These are phyloP conservation scores for Straminergon stramineum DNA, from an alignment of 225 moss, liverwort and hornwort genomes.

Conservation along the genomic window DNA sequence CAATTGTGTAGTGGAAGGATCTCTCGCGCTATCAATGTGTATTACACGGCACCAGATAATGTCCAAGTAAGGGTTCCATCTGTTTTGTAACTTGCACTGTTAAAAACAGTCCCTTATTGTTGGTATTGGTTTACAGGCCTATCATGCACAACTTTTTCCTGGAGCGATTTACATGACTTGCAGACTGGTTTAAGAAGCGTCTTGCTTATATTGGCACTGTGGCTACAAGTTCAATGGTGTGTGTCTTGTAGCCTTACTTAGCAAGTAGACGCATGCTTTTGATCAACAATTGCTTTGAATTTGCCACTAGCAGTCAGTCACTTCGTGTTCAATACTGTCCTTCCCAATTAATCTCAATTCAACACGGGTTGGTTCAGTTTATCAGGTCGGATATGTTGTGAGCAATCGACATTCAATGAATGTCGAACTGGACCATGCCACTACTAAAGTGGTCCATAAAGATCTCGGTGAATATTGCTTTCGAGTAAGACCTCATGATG, in stretches of 20 bases:
- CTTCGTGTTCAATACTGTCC: background rate
- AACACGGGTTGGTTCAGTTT: no score
- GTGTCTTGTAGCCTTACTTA: background rate
- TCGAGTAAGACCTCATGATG: conserved; percentile 97
- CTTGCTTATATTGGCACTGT: conserved; percentile 95
- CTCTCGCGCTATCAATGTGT: background rate
- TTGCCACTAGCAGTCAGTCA: background rate
- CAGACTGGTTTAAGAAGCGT: conserved; percentile 95
- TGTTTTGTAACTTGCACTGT: background rate
- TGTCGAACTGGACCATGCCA: conserved; percentile 76
- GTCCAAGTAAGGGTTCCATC: background rate
- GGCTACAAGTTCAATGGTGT: conserved; percentile 96
- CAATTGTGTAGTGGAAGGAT: background rate
- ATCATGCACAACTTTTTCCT: conserved; percentile 96
- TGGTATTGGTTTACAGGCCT: conserved; percentile 44
- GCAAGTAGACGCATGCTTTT: background rate
- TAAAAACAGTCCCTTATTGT: background rate
- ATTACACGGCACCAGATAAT: background rate
- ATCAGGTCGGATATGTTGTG: conserved; percentile 91
- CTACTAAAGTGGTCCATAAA: conserved; percentile 93
- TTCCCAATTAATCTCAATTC: no score
- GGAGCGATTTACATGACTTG: conserved; percentile 72
- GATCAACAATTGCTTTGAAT: background rate
- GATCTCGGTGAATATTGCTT: conserved; percentile 52
- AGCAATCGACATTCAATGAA: conserved; percentile 97